phyloP scores from a whole-genome alignment of 805 yeast species.

The Saccharomycopsis fibuligera region DNA sequence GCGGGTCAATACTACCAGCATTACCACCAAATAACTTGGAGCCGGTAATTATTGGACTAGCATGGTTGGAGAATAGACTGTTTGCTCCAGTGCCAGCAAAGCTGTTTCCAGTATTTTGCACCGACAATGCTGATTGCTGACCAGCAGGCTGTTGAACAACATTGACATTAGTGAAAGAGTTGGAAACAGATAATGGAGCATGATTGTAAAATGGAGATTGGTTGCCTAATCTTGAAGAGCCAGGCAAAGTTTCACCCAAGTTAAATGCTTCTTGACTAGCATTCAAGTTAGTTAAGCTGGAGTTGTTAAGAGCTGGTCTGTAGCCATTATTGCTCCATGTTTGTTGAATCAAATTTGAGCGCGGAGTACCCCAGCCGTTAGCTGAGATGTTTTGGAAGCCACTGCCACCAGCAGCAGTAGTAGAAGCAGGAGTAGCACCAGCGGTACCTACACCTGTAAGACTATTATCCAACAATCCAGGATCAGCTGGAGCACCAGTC shows the following conservation, averaged over 20 bases:
- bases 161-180: conserved; percentile 9
- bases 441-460: too few species aligned
- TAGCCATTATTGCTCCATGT: conserved; percentile 2
- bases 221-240: conserved; percentile 15
- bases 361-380: conserved; percentile 11
- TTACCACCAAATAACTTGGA: not conserved
- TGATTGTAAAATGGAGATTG: conserved; percentile 22
- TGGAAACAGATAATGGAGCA: not conserved
- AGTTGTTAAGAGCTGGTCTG: not conserved
- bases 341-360: conserved; percentile 9
- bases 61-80: not conserved
- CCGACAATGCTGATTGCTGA: not conserved
- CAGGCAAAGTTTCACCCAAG: conserved; percentile 1
- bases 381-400: not conserved
- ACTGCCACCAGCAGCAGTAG: not conserved
- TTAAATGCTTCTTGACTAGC: conserved; percentile 20
- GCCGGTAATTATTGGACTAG: not conserved
- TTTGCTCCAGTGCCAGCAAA: not conserved
- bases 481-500: not conserved
- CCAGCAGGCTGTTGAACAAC: not conserved
- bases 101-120: conserved; percentile 5
- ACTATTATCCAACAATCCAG: not conserved
- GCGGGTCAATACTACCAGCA: too few species aligned
- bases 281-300: conserved; percentile 20
- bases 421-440: not conserved